Conservation (phyloP, 352 stramenopile species). For the Globisporangium splendens region DNA sequence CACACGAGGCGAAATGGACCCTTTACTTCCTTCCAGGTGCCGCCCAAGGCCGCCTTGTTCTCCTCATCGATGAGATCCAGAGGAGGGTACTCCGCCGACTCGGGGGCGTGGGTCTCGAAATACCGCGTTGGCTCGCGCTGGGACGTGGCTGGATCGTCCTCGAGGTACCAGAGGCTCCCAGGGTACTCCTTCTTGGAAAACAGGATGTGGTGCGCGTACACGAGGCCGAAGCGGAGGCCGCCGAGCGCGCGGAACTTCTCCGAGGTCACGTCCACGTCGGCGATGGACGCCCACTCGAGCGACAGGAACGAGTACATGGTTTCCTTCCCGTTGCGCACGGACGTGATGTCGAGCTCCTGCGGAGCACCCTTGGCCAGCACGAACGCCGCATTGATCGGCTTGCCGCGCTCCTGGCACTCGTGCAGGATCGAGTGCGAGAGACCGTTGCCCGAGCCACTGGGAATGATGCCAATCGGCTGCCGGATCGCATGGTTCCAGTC, state of each 20-base stretch:
- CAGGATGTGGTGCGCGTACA: constrained; percentile 53
- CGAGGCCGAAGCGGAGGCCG: constrained; percentile 58
- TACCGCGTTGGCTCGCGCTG: constrained; percentile 22
- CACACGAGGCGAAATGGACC: constrained; percentile 58
- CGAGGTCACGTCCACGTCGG: constrained; percentile 76
- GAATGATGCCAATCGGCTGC: constrained; percentile 60
- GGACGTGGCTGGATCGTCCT: constrained; percentile 22
- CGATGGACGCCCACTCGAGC: constrained; percentile 79
- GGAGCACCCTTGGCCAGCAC: constrained; percentile 61
- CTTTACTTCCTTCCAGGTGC: constrained; percentile 45
- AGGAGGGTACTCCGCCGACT: constrained; percentile 23
- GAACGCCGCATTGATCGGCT: constrained; percentile 52
- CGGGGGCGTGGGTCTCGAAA: constrained; percentile 34
- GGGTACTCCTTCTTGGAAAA: constrained; percentile 48
- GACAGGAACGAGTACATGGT: constrained; percentile 79
- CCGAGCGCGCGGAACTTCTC: constrained; percentile 71
- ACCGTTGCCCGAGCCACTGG: constrained; percentile 62
- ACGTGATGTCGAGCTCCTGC: constrained; percentile 67
- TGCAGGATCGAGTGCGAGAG: constrained; percentile 61
- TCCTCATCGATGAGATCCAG: constrained; percentile 41
- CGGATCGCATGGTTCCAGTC: constrained; percentile 74
- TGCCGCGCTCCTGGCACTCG: constrained; percentile 37
- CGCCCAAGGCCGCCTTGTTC: constrained; percentile 6
- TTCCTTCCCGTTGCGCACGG: constrained; percentile 51
- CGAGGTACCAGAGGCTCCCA: constrained; percentile 60